Evolutionary conservation across 768 basidiomycete genomes (phyloP), one percentile per base, ranked within the genome.

Genomic region (Tylopilus intermedius): DNA sequence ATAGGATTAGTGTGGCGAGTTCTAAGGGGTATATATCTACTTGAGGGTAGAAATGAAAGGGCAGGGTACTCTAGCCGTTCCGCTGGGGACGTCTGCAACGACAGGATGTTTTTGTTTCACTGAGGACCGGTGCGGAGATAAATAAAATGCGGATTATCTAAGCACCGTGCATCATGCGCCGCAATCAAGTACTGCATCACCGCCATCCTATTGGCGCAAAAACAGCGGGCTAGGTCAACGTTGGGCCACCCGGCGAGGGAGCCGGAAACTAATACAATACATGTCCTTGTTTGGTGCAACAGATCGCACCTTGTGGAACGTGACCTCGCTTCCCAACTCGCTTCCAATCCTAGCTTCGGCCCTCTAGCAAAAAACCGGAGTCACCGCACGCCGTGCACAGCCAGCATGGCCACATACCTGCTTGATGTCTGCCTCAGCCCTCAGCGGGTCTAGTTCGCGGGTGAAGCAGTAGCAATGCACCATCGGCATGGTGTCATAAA

Each of bases 391-490:
- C 26, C 11, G 22, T 35, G 8, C 39, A 52, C 44, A 45, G 50
- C 30, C 24, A 52, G 33, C 57, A 39, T 49, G 47, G 15, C 21
- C 32, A 69, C 86, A 56, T 64, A 94, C 95, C 80, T 84, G 69
- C 54, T 76, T 78, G 63, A 98, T 93, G 68, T 99, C 94, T 48
- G 58, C 68, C 65, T 85, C 78, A 4, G 92, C 93, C 47, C 72
- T 75, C 18, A 78, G 78, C 35, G 67, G 70, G 38, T 90, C 90
- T 21, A 84, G 59, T 68, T 94, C 91, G 49, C 90, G 82, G 27
- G 94, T 93, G 71, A 99, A 99, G 72, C 94, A 97, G 68, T 99
- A 86, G 58, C 91, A 94, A 66, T 99, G 96, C 14, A 99, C 77
- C 78, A 91, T 82, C 2, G 96, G 95, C 85, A 95, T 84, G 52